Evolutionary conservation across 2,329 filamentous ascomycete species (phyloP).

Genomic region (Onygenales sp.): DNA sequence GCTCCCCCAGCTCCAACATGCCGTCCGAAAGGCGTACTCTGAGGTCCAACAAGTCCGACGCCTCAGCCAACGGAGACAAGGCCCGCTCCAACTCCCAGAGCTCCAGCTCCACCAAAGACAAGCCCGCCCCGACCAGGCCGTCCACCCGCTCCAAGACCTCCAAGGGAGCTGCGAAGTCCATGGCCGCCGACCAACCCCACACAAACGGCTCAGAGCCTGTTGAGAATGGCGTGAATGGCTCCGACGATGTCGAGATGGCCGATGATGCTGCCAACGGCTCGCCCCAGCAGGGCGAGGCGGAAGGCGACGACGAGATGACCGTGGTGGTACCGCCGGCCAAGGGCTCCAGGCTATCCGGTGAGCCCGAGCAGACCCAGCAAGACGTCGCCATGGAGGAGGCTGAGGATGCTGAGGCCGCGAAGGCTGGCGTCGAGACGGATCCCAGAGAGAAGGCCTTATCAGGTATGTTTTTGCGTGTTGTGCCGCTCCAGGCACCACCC

Average conservation of each 20-base stretch:
- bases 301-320: slow-evolving; percentile 69
- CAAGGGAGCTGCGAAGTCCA: slow-evolving; percentile 34
- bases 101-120: slow-evolving; percentile 34
- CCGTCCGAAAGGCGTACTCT: slow-evolving; percentile 38
- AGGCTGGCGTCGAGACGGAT: slow-evolving; percentile 36
- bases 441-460: slow-evolving; percentile 42
- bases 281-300: slow-evolving; percentile 55
- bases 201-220: slow-evolving; percentile 59
- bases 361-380: slow-evolving; percentile 53
- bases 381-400: slow-evolving; percentile 62
- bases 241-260: slow-evolving; percentile 63
- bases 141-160: slow-evolving; percentile 19
- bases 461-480: slow-evolving; percentile 23
- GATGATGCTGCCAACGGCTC: slow-evolving; percentile 46
- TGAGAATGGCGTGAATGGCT: slow-evolving; percentile 57
- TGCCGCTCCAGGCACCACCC: not conserved
- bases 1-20: slow-evolving; percentile 31
- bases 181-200: slow-evolving; percentile 64
- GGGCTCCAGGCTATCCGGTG: slow-evolving; percentile 48
- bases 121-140: slow-evolving; percentile 26
- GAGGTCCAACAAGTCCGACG: slow-evolving; percentile 39
- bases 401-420: slow-evolving; percentile 32
- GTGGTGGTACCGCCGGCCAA: slow-evolving; percentile 69
- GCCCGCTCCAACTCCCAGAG: slow-evolving; percentile 33
- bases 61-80: slow-evolving; percentile 39